Base-by-base conservation (phyloP, 495 filamentous ascomycete genomes). In the Usnea hakonensis region DNA sequence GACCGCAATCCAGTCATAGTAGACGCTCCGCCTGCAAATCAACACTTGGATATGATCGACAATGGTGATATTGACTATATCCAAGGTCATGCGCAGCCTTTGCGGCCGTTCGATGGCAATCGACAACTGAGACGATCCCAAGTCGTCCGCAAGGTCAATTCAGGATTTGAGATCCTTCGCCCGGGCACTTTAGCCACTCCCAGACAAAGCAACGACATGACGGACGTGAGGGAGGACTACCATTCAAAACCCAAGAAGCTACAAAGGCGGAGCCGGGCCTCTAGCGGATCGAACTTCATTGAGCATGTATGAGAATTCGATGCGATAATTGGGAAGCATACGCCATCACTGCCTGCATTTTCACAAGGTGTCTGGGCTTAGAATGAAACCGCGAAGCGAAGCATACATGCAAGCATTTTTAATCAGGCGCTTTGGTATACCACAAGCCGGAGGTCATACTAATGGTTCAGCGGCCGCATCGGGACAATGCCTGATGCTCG, bases 151-250 rank as follows among this genome's bases (percentile, higher is more conserved):
- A 81, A 78, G 62, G 80, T 86, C 19, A 87, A 87, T 63, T 77
- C 78, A 13, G 84, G 85, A 7, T 87, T 87, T 62, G 80, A 85
- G 66, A 75, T 87, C 43, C 69, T 87, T 1, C 77, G 76, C 33
- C 82, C 82, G 19, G 85, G 85, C 21, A 85, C 81, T 8, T 36
- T 68, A 60, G 46, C 52, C 40, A 32, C 32, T 7, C 41, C 58
- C 8, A 32, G 44, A 48, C 62, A 52, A 13, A 62, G 55, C 58
- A 52, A 21, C 10, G 62, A 59, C 50, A 38, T 40, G 21, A 56
- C 64, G 26, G 63, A 65, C 6, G 21, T 33, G 38, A 60, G 44
- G 35, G 35, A 61, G 36, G 44, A 67, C 38, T 71, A 74, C 38
- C 73, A 72, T 64, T 68, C 73, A 50, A 66, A 70, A 44, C 72